Evolutionary conservation across 345 rosid genomes (phyloP).

Genomic region (Eucalyptus coolabah): DNA sequence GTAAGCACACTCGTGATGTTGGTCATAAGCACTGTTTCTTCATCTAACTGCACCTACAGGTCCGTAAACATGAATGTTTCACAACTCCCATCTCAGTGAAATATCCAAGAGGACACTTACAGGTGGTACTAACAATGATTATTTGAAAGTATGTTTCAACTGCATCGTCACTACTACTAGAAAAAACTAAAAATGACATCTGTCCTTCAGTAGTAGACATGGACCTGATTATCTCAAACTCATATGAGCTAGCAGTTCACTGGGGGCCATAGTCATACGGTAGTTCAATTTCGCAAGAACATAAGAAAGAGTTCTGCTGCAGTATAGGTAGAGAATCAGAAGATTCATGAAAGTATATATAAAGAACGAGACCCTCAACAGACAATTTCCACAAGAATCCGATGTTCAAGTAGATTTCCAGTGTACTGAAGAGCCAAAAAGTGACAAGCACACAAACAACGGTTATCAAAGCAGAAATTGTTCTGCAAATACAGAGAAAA

Average conservation of each 20-base stretch:
- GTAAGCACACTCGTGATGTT: background rate
- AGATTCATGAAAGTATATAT: background rate
- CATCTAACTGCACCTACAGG: background rate
- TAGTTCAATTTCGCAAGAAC: background rate
- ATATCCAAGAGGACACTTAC: background rate
- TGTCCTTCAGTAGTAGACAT: background rate
- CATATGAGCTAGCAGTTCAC: background rate
- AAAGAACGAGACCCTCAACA: background rate
- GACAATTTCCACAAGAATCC: background rate
- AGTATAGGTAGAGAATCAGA: background rate
- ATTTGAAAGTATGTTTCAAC: background rate
- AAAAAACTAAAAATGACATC: background rate
- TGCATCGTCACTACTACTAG: background rate
- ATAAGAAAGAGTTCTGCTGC: background rate
- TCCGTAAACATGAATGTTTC: background rate
- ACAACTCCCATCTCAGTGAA: background rate
- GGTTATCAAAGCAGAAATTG: background rate
- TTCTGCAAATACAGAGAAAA: background rate
- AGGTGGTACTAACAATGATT: background rate
- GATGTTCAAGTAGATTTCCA: background rate
- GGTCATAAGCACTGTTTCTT: background rate
- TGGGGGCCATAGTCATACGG: background rate
- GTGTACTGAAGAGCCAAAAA: background rate
- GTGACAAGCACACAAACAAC: background rate
- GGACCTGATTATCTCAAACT: background rate